A percentile compares a stretch with the other conserved stretches of the same genome.
Conservation (phyloP, 2,329 filamentous ascomycete species). For the Pseudogymnoascus verrucosus region DNA sequence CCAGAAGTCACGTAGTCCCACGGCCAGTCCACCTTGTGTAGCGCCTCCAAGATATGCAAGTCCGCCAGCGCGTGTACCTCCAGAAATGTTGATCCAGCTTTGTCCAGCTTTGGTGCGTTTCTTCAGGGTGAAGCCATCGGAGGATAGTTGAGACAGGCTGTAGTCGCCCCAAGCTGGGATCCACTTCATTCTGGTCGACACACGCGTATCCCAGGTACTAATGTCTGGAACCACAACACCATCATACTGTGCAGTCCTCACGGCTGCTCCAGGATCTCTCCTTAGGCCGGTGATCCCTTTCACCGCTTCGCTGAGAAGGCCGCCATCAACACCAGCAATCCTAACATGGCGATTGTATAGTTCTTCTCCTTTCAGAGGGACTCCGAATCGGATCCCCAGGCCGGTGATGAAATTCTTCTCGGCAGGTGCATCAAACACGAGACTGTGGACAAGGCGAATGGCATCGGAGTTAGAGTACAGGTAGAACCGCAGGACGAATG, state of each 20-base stretch:
- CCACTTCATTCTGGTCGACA: conserved; percentile 43
- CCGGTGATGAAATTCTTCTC: conserved; percentile 43
- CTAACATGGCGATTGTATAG: conserved; percentile 52
- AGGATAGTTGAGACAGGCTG: conserved; percentile 46
- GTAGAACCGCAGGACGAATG: conserved; percentile 49
- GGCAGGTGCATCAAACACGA: conserved; percentile 46
- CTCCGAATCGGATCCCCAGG: conserved; percentile 46
- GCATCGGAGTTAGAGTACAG: conserved; percentile 49
- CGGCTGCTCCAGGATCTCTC: conserved; percentile 41
- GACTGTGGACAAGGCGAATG: conserved; percentile 46
- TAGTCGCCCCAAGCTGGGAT: conserved; percentile 53
- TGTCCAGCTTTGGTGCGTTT: conserved; percentile 51
- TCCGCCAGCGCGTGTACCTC: conserved; percentile 46
- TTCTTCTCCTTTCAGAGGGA: conserved; percentile 45
- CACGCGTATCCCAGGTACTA: conserved; percentile 38
- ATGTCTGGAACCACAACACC: conserved; percentile 37
- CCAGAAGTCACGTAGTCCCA: conserved; percentile 55
- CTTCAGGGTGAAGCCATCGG: conserved; percentile 52
- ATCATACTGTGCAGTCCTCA: conserved; percentile 43
- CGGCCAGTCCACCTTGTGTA: conserved; percentile 47
- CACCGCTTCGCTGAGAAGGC: conserved; percentile 49
- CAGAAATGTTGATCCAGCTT: conserved; percentile 50
- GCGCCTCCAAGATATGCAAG: conserved; percentile 52
- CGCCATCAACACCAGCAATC: conserved; percentile 46
- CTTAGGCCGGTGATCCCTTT: conserved; percentile 53